Percentiles rank a stretch among this genome's conserved stretches.
Conservation (phyloP, 257 asterid genomes). For the Solanum clarkiae region DNA sequence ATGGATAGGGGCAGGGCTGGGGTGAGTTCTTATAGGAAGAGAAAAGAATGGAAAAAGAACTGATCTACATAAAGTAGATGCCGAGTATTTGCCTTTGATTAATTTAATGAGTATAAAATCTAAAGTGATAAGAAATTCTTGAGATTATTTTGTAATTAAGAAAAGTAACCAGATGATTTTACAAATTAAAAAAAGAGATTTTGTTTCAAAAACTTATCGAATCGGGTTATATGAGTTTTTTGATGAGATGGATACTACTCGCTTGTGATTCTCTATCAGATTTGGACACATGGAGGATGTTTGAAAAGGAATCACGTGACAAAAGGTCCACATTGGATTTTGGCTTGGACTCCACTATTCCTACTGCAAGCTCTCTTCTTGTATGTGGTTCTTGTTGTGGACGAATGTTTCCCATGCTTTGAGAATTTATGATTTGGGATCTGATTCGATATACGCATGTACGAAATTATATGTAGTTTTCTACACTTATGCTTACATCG, state of each 20-base stretch:
- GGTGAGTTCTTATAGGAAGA: not conserved
- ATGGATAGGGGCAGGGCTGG: no score
- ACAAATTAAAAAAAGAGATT: not conserved
- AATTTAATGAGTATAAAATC: not conserved
- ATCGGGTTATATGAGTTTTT: not conserved
- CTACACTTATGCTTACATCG: not conserved
- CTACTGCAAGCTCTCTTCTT: conserved; percentile 60
- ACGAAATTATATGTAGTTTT: not conserved
- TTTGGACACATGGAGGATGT: not conserved
- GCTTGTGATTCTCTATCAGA: not conserved
- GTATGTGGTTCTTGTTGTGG: conserved; percentile 99
- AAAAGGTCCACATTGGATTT: not conserved
- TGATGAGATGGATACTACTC: not conserved
- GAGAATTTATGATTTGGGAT: not conserved
- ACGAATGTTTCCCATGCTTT: not conserved
- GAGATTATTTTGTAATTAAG: not conserved
- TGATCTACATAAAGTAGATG: not conserved
- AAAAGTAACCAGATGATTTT: not conserved
- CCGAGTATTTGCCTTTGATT: not conserved
- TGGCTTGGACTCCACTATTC: not conserved
- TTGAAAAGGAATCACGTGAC: not conserved
- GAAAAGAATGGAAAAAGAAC: not conserved
- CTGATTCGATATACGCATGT: not conserved
- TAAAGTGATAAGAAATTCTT: not conserved
- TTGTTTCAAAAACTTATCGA: not conserved